A percentile compares a stretch with the other conserved stretches of the same genome.
These are phyloP conservation scores for Cryptosporidium sp. DNA, from an alignment of 169 alveolate species.

Conservation along the genomic window DNA sequence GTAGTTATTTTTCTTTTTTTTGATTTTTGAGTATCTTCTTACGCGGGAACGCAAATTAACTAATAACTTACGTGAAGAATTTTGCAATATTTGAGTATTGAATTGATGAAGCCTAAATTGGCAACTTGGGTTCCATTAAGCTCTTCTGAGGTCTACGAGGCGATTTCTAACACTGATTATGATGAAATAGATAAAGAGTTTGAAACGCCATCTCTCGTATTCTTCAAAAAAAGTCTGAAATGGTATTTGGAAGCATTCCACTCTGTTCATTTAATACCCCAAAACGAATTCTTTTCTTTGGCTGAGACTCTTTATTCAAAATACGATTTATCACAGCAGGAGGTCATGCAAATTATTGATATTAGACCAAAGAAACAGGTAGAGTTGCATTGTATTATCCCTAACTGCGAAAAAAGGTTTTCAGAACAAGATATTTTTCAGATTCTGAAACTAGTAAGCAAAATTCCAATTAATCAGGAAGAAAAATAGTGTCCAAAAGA, in stretches of 20 bases:
- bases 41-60: not conserved
- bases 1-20: not conserved
- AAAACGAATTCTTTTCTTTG: constrained; percentile 9
- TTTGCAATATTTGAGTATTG: not conserved
- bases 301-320: constrained; percentile 18
- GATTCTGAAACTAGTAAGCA: constrained; percentile 2
- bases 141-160: constrained; percentile 61
- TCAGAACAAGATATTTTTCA: constrained; percentile 48
- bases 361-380: constrained; percentile 45
- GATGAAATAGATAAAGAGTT: not conserved
- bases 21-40: not conserved
- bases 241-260: constrained; percentile 67
- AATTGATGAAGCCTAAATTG: constrained; percentile 29
- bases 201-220: constrained; percentile 9
- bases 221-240: constrained; percentile 34
- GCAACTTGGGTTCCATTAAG: constrained; percentile 64
- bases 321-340: constrained; percentile 32
- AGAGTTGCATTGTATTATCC: constrained; percentile 52
- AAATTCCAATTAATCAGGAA: not conserved
- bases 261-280: not conserved
- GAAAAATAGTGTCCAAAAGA: not conserved
- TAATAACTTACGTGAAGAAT: not conserved
- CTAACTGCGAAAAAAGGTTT: constrained; percentile 48
- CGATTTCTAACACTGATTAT: not conserved
- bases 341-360: constrained; percentile 55